Evolutionary conservation across 441 rosid species (phyloP).

Genomic region (Caryocar brasiliense): DNA sequence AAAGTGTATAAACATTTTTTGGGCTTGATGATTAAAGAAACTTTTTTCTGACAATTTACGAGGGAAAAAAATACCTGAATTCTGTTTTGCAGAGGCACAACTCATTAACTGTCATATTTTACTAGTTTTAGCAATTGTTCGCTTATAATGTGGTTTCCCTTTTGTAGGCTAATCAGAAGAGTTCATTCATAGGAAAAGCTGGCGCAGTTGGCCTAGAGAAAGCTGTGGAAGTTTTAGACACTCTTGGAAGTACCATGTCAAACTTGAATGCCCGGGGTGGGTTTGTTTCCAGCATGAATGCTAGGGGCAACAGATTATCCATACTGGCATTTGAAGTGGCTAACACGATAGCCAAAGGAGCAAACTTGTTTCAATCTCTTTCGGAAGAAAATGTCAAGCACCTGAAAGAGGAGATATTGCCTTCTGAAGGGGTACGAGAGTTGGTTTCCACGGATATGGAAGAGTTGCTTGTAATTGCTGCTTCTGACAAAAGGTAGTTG

Average conservation of each 20-base stretch:
- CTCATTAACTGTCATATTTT: no score
- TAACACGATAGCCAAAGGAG: conserved; percentile 76
- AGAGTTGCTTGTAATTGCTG: conserved; percentile 66
- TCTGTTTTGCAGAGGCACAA: no score
- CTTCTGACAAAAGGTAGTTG: conserved; percentile 74
- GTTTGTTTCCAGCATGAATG: conserved; percentile 40
- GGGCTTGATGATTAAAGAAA: no score
- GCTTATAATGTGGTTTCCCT: neutral
- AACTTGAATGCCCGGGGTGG: conserved; percentile 51
- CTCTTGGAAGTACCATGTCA: conserved; percentile 80
- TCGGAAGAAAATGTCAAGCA: conserved; percentile 50
- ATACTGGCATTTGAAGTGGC: conserved; percentile 86
- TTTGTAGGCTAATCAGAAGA: conserved; percentile 40
- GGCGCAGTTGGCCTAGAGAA: conserved; percentile 54
- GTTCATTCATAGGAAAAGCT: conserved; percentile 66
- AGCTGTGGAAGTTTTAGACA: conserved; percentile 73
- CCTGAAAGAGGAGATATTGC: conserved; percentile 52
- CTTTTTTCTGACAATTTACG: no score
- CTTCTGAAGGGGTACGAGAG: conserved; percentile 55
- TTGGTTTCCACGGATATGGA: conserved; percentile 57
- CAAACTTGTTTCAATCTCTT: conserved; percentile 57
- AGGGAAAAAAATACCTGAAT: no score
- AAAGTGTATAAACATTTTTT: no score
- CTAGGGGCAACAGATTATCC: conserved; percentile 42
- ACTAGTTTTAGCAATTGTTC: neutral